Evolutionary conservation across 208 protist species (phyloP).

Genomic region (Acanthamoeba castellanii): DNA sequence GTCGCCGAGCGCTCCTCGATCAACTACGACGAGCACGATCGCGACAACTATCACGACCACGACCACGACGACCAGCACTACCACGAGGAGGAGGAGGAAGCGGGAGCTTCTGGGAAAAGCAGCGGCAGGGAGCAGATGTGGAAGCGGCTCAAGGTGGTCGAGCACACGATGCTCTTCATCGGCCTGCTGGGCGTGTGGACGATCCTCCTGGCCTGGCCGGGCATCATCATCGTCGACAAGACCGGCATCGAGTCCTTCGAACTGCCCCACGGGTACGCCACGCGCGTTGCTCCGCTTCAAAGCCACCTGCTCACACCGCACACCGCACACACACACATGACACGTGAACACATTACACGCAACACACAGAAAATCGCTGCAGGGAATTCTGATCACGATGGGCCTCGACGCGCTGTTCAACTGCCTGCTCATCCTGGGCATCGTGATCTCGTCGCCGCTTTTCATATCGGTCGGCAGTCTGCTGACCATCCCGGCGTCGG

Average conservation of each 20-base stretch:
- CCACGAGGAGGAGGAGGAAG: not conserved
- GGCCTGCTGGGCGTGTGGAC: conserved; percentile 56
- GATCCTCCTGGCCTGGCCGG: conserved; percentile 46
- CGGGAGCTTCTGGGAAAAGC: not conserved
- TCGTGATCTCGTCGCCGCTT: conserved; percentile 45
- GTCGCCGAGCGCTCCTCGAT: not conserved
- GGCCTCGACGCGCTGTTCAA: conserved; percentile 24
- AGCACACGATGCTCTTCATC: conserved; percentile 59
- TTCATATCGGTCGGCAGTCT: conserved; percentile 52
- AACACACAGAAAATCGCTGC: conserved; percentile 7
- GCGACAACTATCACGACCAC: not conserved
- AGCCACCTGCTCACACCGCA: not conserved
- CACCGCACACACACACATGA: no score
- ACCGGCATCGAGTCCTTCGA: conserved; percentile 10
- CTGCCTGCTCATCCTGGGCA: conserved; percentile 41
- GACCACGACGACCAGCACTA: not conserved
- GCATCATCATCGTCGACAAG: conserved; percentile 33
- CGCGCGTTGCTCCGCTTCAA: not conserved
- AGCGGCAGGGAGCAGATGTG: not conserved
- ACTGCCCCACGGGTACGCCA: not conserved
- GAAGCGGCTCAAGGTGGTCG: not conserved
- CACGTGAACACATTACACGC: not conserved
- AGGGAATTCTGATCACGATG: conserved; percentile 21
- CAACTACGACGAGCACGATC: not conserved
- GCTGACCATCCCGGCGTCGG: conserved; percentile 59